These are phyloP conservation scores for Ceratocystis variospora DNA, from an alignment of 2,329 filamentous ascomycete species.

Conservation along the genomic window DNA sequence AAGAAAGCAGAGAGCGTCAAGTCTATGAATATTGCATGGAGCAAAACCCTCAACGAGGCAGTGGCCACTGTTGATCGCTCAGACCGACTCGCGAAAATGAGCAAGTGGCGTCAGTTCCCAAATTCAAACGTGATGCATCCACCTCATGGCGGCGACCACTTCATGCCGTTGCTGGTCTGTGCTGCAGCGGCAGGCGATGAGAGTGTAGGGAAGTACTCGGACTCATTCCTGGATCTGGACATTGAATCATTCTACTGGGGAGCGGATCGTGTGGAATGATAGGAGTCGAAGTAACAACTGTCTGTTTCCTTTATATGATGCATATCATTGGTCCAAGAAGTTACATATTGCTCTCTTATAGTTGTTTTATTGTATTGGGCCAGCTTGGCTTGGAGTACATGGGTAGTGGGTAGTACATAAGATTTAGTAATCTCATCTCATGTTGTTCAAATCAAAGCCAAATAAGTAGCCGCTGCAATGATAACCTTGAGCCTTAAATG, in stretches of 20 bases:
- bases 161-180: conserved; percentile 44
- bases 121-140: conserved; percentile 42
- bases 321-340: background rate
- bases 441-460: no score
- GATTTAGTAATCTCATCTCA: no score
- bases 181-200: conserved; percentile 38
- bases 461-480: no score
- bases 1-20: conserved; percentile 22
- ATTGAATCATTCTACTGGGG: conserved; percentile 46
- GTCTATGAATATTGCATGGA: conserved; percentile 31
- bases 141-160: conserved; percentile 40
- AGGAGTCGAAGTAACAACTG: background rate
- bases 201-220: conserved; percentile 33
- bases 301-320: background rate
- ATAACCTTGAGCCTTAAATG: background rate
- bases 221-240: conserved; percentile 35
- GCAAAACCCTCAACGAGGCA: conserved; percentile 31
- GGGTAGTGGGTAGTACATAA: no score
- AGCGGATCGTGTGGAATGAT: conserved; percentile 22
- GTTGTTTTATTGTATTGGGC: background rate
- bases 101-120: conserved; percentile 36
- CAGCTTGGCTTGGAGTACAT: background rate
- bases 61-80: conserved; percentile 25
- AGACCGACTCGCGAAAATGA: conserved; percentile 30
- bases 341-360: no score